Evolutionary conservation across 148 eudicot species (phyloP), one percentile per base, ranked within the genome.

Genomic region (Chenopodium album): DNA sequence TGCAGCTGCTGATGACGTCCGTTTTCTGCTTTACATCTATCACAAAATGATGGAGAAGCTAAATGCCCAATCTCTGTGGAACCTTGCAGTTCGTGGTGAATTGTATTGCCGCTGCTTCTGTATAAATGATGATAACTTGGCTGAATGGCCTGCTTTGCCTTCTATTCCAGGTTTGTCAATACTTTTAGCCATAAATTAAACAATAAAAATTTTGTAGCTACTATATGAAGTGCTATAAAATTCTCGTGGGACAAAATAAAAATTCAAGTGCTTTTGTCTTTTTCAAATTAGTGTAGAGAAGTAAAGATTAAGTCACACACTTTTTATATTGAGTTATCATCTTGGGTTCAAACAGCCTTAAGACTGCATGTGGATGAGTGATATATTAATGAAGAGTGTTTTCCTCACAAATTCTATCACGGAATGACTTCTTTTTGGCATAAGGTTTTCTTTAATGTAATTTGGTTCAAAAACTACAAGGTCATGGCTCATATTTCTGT

Each of bases 1-100:
- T 67, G 97, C 98, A 63, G 99, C 99, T 78, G 94, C 97, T 9
- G 99, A 94, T 76, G 99, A 96, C 86, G 99, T 96, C 48, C 98
- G 98, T 54, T 96, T 94, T 90, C 90, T 96, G 75, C 95, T 87
- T 12, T 88, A 82, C 79, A 89, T 96, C 44, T 92, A 94, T 84
- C 88, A 94, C 79, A 96, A 92, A 81, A 89, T 96, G 97, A 89
- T 91, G 90, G 95, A 92, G 79, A 94, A 88, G 79, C 82, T 96
- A 84, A 92, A 86, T 79, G 76, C 90, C 46, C 80, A 81, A 79
- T 96, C 99, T 64, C 80, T 90, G 59, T 94, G 99, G 99, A 74
- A 87, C 78, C 92, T 96, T 85, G 90, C 92, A n/a, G 90, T 91
- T 83, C 98, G 97, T 79, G 98, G 98, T 86, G 89, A 92, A 34